Evolutionary conservation across 768 basidiomycete species (phyloP), one percentile per base, ranked within the genome.

Genomic region (Rhodosporidiobolus sp.): DNA sequence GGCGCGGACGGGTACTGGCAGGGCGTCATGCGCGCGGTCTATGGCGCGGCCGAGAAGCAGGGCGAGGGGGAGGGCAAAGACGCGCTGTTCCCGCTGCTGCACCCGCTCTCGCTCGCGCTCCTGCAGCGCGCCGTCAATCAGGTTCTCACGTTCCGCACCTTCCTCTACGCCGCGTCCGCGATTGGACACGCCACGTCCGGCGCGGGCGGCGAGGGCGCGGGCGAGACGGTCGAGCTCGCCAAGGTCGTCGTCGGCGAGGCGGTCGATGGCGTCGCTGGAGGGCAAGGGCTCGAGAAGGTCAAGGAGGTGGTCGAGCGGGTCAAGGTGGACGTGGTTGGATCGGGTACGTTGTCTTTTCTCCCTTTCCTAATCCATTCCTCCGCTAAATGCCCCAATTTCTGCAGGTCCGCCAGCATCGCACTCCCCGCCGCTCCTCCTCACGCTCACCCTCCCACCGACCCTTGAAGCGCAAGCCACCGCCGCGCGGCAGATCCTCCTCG

Each of bases 151-250:
- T 35, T 66, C 32, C 56, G 49, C 26, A 24, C 22, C 48, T 59
- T 55, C 43, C 69, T 65, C 28, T 4, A 11, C 17, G 43, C 30
- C 20, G 28, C 28, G 5, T 14, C 52, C 0, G 24, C 17, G 19
- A 30, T 45, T 26, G 3, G n/a, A n/a, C n/a, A n/a, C n/a, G n/a
- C n/a, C n/a, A n/a, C 26, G 2, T 20, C 24, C 16, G 32, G 28
- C 20, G 43, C 46, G 46, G 11, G 34, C 30, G 55, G n/a, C 3
- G 3, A 3, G 16, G 58, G 26, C 10, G 28, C 19, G 53, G 62
- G 54, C 59, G 34, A 61, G 22, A 35, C 30, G 52, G 35, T 60
- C 43, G 70, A 66, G 45, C 19, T 62, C 8, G 63, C 64, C 46
- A 10, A 24, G 46, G 22, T 6, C 0, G 34, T 65, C 26, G 59